A percentile compares a stretch with the other conserved stretches of the same genome.
phyloP scores from a whole-genome alignment of 805 yeast species.

The Hemisphaericaspora nanyangensis region DNA sequence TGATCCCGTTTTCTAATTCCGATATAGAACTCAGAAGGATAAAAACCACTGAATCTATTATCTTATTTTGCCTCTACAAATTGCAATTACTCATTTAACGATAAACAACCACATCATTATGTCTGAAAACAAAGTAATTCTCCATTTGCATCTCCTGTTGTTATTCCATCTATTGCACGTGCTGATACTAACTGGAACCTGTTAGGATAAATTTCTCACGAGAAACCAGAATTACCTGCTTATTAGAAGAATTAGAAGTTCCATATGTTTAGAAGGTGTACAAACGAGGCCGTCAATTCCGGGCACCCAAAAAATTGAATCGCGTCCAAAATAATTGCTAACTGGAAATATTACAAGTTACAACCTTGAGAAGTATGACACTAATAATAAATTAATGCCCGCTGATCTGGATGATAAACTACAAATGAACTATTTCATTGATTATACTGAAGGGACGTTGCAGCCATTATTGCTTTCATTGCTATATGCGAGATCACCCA shows the following conservation, averaged over 20 bases:
- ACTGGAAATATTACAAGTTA: conserved; percentile 57
- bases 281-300: conserved; percentile 14
- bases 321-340: conserved; percentile 35
- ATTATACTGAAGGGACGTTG: conserved; percentile 59
- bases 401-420: conserved; percentile 36
- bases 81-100: too few relatives aligned
- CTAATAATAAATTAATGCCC: conserved; percentile 32
- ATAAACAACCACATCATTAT: too few relatives aligned
- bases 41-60: too few relatives aligned
- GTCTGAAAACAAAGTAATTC: conserved; percentile 14
- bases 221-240: conserved; percentile 32
- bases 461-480: conserved; percentile 42
- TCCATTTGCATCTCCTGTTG: conserved; percentile 20
- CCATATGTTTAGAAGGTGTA: conserved; percentile 28
- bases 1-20: too few relatives aligned
- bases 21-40: too few relatives aligned
- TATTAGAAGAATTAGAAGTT: conserved; percentile 29
- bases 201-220: conserved; percentile 30
- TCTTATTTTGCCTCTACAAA: too few relatives aligned
- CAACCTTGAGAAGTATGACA: conserved; percentile 48
- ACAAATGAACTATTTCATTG: conserved; percentile 46
- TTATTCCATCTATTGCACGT: too few relatives aligned
- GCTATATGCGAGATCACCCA: too few relatives aligned
- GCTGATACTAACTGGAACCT: too few relatives aligned
- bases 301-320: conserved; percentile 30